These are phyloP conservation scores for Russula virescens DNA, from an alignment of 768 basidiomycete species.

Conservation along the genomic window DNA sequence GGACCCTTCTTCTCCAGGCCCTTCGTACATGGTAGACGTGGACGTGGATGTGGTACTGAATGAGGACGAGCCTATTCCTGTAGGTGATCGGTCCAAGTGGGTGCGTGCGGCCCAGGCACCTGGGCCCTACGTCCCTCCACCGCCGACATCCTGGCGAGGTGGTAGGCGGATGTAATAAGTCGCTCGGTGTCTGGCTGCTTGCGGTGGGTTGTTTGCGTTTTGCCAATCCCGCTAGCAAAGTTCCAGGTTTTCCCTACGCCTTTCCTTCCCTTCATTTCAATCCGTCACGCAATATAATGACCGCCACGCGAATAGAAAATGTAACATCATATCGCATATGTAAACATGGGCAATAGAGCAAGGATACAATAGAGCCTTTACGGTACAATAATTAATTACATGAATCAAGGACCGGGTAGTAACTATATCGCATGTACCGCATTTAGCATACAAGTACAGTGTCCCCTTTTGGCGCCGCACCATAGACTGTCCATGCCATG, in stretches of 20 bases:
- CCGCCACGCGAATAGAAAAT: not conserved
- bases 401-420: not conserved
- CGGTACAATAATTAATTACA: no score
- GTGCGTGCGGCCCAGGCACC: conserved; percentile 24
- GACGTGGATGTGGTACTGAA: conserved; percentile 37
- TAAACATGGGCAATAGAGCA: no score
- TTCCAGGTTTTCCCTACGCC: no score
- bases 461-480: no score
- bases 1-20: no score
- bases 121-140: not conserved
- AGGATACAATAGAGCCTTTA: not conserved
- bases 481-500: no score
- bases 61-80: conserved; percentile 52
- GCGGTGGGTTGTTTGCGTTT: not conserved
- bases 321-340: not conserved
- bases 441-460: no score
- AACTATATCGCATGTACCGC: no score
- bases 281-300: not conserved
- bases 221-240: no score
- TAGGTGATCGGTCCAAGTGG: conserved; percentile 42
- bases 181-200: not conserved
- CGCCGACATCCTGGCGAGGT: not conserved
- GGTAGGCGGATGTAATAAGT: not conserved
- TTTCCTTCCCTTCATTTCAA: no score
- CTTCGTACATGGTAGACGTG: no score